Percentiles rank a stretch among this genome's conserved stretches.
phyloP scores from a whole-genome alignment of 495 filamentous ascomycete species.

The Trichoderma orchidacearum region DNA sequence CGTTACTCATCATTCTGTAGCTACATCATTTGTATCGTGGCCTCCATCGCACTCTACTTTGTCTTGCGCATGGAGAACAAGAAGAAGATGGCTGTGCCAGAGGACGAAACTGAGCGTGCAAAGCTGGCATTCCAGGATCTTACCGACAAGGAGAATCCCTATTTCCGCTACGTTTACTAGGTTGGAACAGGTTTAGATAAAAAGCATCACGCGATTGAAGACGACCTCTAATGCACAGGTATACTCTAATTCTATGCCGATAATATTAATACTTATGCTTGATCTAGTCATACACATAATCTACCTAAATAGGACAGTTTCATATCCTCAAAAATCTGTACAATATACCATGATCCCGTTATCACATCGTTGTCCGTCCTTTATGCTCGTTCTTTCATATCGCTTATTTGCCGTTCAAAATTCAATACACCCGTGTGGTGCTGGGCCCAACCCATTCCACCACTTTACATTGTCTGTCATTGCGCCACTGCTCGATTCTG shows the following conservation, averaged over 20 bases:
- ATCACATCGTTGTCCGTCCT: too few species aligned
- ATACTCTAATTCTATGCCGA: not conserved
- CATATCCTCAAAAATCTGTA: not conserved
- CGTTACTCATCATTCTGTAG: slow-evolving; percentile 17
- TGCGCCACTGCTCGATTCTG: not conserved
- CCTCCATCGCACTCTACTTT: slow-evolving; percentile 39
- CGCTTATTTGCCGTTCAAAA: too few species aligned
- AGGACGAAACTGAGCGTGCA: slow-evolving; percentile 48
- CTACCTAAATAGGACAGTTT: not conserved
- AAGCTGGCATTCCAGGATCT: slow-evolving; percentile 57
- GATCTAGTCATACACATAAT: not conserved
- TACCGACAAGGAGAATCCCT: slow-evolving; percentile 63
- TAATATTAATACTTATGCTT: not conserved
- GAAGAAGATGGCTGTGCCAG: slow-evolving; percentile 27
- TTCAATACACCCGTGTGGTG: not conserved
- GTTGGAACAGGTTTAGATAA: too few species aligned
- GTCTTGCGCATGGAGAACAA: slow-evolving; percentile 45
- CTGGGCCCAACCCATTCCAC: not conserved
- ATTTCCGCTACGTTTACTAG: slow-evolving; percentile 51
- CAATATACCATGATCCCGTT: not conserved
- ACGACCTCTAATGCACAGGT: too few species aligned
- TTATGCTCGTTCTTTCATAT: too few species aligned
- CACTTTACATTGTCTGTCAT: not conserved
- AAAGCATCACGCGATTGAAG: too few species aligned
- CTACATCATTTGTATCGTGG: slow-evolving; percentile 52